Conservation (phyloP, 2,329 filamentous ascomycete genomes). For the Fusarium verticillioides region DNA sequence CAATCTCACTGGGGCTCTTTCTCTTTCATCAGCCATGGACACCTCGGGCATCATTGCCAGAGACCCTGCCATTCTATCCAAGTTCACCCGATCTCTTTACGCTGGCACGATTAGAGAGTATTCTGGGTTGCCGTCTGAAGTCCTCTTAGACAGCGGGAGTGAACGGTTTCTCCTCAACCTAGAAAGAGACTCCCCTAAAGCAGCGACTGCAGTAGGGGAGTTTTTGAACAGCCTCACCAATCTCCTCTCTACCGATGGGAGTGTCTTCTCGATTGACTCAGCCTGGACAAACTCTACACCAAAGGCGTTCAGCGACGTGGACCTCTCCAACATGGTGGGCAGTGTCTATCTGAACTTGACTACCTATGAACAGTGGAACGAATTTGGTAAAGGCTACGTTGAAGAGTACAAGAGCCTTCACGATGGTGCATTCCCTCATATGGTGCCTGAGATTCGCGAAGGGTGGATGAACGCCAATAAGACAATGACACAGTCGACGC, state of each 20-base stretch:
- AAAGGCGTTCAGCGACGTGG: accelerated
- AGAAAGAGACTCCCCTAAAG: accelerated
- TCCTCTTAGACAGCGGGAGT: not conserved
- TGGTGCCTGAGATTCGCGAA: not conserved
- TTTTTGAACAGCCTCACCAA: not conserved
- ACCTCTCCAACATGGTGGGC: not conserved
- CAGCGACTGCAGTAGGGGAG: not conserved
- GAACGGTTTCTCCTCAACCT: not conserved
- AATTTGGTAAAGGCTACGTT: not conserved
- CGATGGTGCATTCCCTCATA: slow-evolving; percentile 3
- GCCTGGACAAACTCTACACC: slow-evolving; percentile 1
- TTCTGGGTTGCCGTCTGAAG: not conserved
- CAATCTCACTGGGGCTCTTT: slow-evolving; percentile 54
- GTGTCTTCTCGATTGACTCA: not conserved
- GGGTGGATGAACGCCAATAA: not conserved
- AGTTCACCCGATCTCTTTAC: slow-evolving; percentile 2
- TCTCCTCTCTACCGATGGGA: not conserved
- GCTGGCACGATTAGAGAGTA: not conserved
- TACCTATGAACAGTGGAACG: slow-evolving; percentile 10
- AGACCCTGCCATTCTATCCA: slow-evolving; percentile 2
- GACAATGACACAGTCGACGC: not conserved
- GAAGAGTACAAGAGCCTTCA: slow-evolving; percentile 5
- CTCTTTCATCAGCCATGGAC: slow-evolving; percentile 55
- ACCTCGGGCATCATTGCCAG: slow-evolving; percentile 35
- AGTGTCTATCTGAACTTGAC: slow-evolving; percentile 3